Base-by-base conservation (phyloP, 2,329 filamentous ascomycete genomes). In the Sclerotinia glacialis region DNA sequence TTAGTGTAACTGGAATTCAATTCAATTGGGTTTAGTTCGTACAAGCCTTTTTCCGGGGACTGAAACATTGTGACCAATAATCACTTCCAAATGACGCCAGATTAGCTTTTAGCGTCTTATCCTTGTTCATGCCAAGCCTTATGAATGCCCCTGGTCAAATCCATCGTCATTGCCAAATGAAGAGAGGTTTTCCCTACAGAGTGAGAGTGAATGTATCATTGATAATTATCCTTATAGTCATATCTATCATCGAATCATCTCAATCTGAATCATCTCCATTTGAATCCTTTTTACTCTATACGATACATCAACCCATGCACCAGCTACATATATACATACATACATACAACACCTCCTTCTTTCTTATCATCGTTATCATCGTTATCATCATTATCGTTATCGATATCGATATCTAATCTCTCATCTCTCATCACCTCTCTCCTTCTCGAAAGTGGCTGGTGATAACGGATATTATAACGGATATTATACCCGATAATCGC, bases 1-100 rank as follows among this genome's bases (percentile, higher is more conserved):
- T 47, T 64, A 47, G 31, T 56, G 40, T 56, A 34, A 47, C 28
- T 14, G 18, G 28, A 3, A 34, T 60, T 34, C 34, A 26, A 59
- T 14, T 28, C 11, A 16, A 46, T 14, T 7, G 16, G 40, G 56
- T 1, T 46, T 59, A 59, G 56, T 9, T 31, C 23, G 12, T 14
- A 31, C 40, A 47, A 61, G 58, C 34, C n/a, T 34, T 42, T 42
- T 64, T 42, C 40, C 31, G 40, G 52, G 62, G 62, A 64, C n/a
- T 56, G 52, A 21, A 58, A 37, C 52, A 64, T 26, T 2, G 49
- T 56, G 62, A 46, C 62, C 62, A 64, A 64, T 64, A 5, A 58
- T 9, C 21, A 42, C 37, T 14, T 23, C 37, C 4, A 1, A 16
- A 18, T 46, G 23, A 28, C 52, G 23, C 23, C 18, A 63, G 26